phyloP scores from a whole-genome alignment of 345 rosid genomes.

The Rhizophora mangle region DNA sequence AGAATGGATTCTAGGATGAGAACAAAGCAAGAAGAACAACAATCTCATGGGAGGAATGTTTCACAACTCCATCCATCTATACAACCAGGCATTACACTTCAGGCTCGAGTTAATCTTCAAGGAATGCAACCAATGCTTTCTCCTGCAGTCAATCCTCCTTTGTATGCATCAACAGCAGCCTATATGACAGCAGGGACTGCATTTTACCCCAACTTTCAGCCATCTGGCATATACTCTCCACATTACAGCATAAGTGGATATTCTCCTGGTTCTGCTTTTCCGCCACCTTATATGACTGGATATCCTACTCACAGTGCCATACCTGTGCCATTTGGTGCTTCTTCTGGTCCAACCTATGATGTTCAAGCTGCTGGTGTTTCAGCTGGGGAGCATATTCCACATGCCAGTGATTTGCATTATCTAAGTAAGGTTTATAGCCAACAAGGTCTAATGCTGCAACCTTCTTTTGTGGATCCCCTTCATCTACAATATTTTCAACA shows the following conservation, averaged over 20 bases:
- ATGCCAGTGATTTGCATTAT: slow-evolving; percentile 41
- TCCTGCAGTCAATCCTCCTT: slow-evolving; percentile 21
- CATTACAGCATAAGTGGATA: slow-evolving; percentile 21
- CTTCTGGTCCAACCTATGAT: slow-evolving; percentile 20
- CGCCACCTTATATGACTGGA: slow-evolving; percentile 22
- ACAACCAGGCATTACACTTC: slow-evolving; percentile 38
- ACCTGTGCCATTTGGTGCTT: slow-evolving; percentile 21
- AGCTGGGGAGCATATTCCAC: slow-evolving; percentile 36
- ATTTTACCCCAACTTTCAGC: slow-evolving; percentile 25
- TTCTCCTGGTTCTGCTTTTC: slow-evolving; percentile 21
- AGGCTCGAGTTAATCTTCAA: slow-evolving; percentile 39
- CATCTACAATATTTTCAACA: slow-evolving; percentile 24
- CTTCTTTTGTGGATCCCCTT: slow-evolving; percentile 24
- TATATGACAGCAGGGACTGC: slow-evolving; percentile 23
- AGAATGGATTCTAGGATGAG: slow-evolving; percentile 36
- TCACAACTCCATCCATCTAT: slow-evolving; percentile 39
- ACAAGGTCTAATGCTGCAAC: slow-evolving; percentile 38
- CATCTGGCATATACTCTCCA: slow-evolving; percentile 25
- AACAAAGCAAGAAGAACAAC: slow-evolving; percentile 56
- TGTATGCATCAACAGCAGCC: slow-evolving; percentile 17
- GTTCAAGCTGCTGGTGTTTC: slow-evolving; percentile 26
- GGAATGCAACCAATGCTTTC: slow-evolving; percentile 29
- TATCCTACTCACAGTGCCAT: slow-evolving; percentile 25
- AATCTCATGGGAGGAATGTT: slow-evolving; percentile 48
- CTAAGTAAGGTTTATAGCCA: slow-evolving; percentile 49